Base-by-base conservation (phyloP, 768 basidiomycete species). In the Lentinula aciculospora region DNA sequence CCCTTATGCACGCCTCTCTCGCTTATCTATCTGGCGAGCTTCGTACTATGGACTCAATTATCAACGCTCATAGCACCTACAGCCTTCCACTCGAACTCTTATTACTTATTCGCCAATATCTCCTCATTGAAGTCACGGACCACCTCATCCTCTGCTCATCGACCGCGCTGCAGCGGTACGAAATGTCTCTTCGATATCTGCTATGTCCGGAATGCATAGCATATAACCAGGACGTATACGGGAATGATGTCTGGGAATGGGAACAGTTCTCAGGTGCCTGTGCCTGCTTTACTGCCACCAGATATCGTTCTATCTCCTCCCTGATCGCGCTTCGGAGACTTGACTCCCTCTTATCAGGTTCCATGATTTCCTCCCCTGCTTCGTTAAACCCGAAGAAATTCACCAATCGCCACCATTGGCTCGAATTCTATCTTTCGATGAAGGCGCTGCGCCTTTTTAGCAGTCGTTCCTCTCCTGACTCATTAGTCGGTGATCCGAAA, bases 1-100 rank as follows among this genome's bases (percentile, higher is more conserved):
- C 72, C 4, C 75, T 85, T 48, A 72, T 77, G 61, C 82, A 85
- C 59, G 76, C 83, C 17, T 67, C 77, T 53, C 79, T 85, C 60
- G 79, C 82, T 17, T 62, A 72, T 57, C 57, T 78, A 23, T 80
- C 82, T 37, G 75, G 75, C 8, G 69, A 80, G 64, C 63, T 83
- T 62, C 69, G 66, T 47, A 70, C 77, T 13, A 60, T 81, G 57
- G 78, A 81, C 62, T 60, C 66, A 3, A 66, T 76, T 62, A 73
- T 78, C 50, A 45, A 66, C 44, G 44, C 57, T 25, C 58, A 51
- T 36, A 62, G 55, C 54, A 39, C 58, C 39, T 53, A 60, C 0
- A 56, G 63, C 17, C 67, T 85, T 21, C 83, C 83, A 15, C 62
- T 75, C 21, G 84, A 85, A 60, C 61, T 84, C n/a, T 73, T 83